Base-by-base conservation (phyloP, 2,329 filamentous ascomycete species). In the Botrytis medusae region DNA sequence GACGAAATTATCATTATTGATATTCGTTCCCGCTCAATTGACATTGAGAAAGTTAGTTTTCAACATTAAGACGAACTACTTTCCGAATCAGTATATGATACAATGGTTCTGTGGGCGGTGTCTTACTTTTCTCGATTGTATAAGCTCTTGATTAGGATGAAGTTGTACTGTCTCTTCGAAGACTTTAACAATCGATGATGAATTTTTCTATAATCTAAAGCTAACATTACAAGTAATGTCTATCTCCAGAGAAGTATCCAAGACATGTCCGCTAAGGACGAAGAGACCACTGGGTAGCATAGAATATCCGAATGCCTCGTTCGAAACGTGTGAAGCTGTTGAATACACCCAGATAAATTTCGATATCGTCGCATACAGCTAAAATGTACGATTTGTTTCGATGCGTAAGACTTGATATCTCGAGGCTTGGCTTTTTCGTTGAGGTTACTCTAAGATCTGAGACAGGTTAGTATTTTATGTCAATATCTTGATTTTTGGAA, bases 91-190 rank as follows among this genome's bases (percentile, higher is more conserved):
- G 44, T 8, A 44, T 54, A 8, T n/a, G n/a, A 62, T 48, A 1
- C 2, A 29, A 20, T 1, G 6, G 12, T 25, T 48, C 22, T n/a
- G 40, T 25, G 2, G 63, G 3, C 14, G 4, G 60, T 25, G 29
- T 54, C 62, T 69, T 60, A 74, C 76, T 67, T 81, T 77, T 1
- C 74, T 69, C 2, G 74, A 82, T 9, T 73, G 65, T 18, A 82
- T 73, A 48, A 82, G 81, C 22, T 81, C 80, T 18, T 1, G 81
- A 64, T 57, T 81, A 79, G 59, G 82, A 48, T 81, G 76, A 6
- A 80, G 73, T 22, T 77, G 51, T 8, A 77, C 37, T 1, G 80
- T 60, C 6, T 75, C 70, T 42, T 80, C 72, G 63, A 78, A 79
- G n/a, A 78, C 73, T 40, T 74, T 71, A 1, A 80, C 20, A n/a